Evolutionary conservation across 78 protist species (phyloP).

Genomic region (Dictyostelium capitatum): DNA sequence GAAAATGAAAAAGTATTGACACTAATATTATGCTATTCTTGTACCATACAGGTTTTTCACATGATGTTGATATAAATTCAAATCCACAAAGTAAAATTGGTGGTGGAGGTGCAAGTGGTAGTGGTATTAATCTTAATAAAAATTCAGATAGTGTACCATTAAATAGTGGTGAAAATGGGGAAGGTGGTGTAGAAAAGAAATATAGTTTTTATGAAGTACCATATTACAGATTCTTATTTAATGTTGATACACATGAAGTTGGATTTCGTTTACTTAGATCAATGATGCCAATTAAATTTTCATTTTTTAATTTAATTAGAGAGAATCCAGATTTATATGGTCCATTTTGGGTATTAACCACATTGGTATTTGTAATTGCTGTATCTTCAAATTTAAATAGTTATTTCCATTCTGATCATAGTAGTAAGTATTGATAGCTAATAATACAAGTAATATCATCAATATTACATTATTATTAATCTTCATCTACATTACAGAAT

Average conservation of each 20-base stretch:
- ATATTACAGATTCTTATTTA: slow-evolving; percentile 57
- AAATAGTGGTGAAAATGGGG: neutral
- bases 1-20: too few relatives aligned
- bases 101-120: slow-evolving; percentile 18
- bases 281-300: slow-evolving; percentile 72
- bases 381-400: slow-evolving; percentile 45
- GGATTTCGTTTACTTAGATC: slow-evolving; percentile 59
- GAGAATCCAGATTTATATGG: slow-evolving; percentile 81
- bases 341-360: slow-evolving; percentile 77
- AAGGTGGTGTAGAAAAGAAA: slow-evolving; percentile 42
- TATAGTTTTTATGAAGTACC: slow-evolving; percentile 65
- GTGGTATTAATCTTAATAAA: neutral
- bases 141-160: neutral
- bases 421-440: neutral
- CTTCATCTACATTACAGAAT: neutral
- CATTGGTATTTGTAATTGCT: slow-evolving; percentile 70
- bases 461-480: neutral
- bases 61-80: slow-evolving; percentile 42
- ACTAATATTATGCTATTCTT: too few relatives aligned
- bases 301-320: slow-evolving; percentile 54
- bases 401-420: slow-evolving; percentile 48
- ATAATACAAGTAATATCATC: neutral
- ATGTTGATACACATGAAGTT: slow-evolving; percentile 71
- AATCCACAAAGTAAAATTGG: slow-evolving; percentile 35
- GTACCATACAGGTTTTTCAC: slow-evolving; percentile 26